phyloP scores from a whole-genome alignment of 768 basidiomycete genomes.

The Coprinopsis marcescibilis region DNA sequence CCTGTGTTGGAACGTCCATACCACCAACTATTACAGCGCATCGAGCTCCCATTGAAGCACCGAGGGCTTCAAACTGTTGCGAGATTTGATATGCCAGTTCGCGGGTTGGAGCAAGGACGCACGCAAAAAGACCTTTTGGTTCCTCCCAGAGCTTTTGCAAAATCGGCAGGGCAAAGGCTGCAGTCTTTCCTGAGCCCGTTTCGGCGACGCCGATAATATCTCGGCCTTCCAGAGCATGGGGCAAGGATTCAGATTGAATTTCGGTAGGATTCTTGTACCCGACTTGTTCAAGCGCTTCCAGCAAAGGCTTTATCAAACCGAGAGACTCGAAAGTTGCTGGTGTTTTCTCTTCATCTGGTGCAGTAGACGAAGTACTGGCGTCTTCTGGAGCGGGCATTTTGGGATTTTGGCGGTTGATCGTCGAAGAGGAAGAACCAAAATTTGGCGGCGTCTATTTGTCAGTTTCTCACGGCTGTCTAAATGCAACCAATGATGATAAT shows the following conservation, averaged over 20 bases:
- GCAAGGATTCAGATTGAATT: conserved; percentile 82
- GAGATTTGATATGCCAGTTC: conserved; percentile 98
- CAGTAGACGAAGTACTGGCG: conserved; percentile 36
- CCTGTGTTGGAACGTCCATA: conserved; percentile 85
- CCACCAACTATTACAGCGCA: conserved; percentile 94
- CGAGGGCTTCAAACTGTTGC: conserved; percentile 91
- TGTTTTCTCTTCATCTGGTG: background rate
- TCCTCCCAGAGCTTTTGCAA: conserved; percentile 96
- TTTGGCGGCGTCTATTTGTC: conserved; percentile 6
- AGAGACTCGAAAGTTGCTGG: conserved; percentile 74
- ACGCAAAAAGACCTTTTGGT: conserved; percentile 88
- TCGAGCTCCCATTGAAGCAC: conserved; percentile 88
- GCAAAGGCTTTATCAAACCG: conserved; percentile 84
- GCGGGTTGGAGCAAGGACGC: conserved; percentile 93
- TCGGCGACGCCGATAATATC: conserved; percentile 99
- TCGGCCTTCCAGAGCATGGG: conserved; percentile 82
- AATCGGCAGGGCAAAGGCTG: conserved; percentile 94
- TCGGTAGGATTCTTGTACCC: conserved; percentile 84
- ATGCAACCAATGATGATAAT: no score
- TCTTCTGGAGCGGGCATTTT: conserved; percentile 63
- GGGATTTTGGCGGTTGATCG: conserved; percentile 1
- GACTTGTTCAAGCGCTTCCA: conserved; percentile 77
- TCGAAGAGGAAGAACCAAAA: conserved; percentile 12
- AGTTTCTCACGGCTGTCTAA: conserved; percentile 15
- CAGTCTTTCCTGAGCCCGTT: conserved; percentile 97